These are phyloP conservation scores for Penicillium sp. DNA, from an alignment of 2,329 filamentous ascomycete genomes.

Conservation along the genomic window DNA sequence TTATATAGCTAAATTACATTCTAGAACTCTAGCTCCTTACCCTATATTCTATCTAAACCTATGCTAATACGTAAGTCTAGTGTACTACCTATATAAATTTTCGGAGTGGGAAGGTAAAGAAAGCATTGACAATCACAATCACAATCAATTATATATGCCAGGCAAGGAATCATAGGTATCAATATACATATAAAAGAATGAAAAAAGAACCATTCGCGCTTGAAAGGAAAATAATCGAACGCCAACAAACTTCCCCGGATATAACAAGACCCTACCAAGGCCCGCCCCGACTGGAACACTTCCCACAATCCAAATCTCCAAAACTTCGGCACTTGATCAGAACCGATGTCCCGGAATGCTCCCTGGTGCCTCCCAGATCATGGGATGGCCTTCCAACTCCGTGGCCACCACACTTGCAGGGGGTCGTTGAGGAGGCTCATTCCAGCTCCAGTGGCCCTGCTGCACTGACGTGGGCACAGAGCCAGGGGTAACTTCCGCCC, in stretches of 20 bases:
- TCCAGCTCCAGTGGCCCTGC: constrained; percentile 15
- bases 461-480: constrained; percentile 2
- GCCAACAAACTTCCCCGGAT: not conserved
- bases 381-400: constrained; percentile 14
- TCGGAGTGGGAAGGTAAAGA: no score
- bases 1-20: no score
- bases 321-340: not conserved
- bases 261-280: not conserved
- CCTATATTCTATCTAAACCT: no score
- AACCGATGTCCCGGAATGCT: not conserved
- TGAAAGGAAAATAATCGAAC: not conserved
- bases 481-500: not conserved
- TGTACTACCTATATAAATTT: no score
- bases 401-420: constrained; percentile 1
- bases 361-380: constrained; percentile 4
- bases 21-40: no score
- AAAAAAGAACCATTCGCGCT: not conserved
- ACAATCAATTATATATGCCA: not conserved
- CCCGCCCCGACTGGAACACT: not conserved
- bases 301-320: not conserved
- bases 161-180: not conserved
- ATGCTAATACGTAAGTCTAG: no score
- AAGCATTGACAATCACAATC: no score
- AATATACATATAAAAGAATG: not conserved
- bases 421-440: constrained; percentile 3